A percentile compares a stretch with the other conserved stretches of the same genome.
These are phyloP conservation scores for Mycena crocata DNA, from an alignment of 768 basidiomycete genomes.

Conservation along the genomic window DNA sequence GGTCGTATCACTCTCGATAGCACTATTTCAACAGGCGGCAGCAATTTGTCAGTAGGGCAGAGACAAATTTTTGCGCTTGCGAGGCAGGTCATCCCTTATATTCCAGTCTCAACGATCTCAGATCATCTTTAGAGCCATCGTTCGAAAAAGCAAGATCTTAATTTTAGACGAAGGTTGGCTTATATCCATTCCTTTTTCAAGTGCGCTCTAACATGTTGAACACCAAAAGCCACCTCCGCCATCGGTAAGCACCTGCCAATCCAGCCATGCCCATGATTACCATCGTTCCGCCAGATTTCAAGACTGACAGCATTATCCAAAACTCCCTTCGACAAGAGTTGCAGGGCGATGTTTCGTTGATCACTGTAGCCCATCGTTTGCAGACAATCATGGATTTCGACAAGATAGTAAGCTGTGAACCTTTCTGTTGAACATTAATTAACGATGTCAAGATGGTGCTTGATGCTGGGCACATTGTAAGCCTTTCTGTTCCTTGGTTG, in stretches of 20 bases:
- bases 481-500: neutral
- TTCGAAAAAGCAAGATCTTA: slow-evolving; percentile 34
- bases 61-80: slow-evolving; percentile 60
- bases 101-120: no score
- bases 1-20: slow-evolving; percentile 33
- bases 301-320: slow-evolving; percentile 58
- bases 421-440: neutral
- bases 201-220: neutral
- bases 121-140: no score
- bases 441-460: slow-evolving; percentile 29
- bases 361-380: slow-evolving; percentile 25
- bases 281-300: slow-evolving; percentile 32
- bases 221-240: slow-evolving; percentile 21
- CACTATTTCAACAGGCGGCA: slow-evolving; percentile 17
- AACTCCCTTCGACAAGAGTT: slow-evolving; percentile 42
- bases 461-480: slow-evolving; percentile 24
- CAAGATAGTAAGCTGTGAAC: slow-evolving; percentile 12
- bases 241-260: slow-evolving; percentile 10
- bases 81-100: no score
- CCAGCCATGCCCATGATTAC: no score
- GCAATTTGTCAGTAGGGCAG: slow-evolving; percentile 55
- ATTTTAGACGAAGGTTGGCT: slow-evolving; percentile 34
- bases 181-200: neutral
- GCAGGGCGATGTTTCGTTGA: slow-evolving; percentile 9
- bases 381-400: slow-evolving; percentile 26